These are phyloP conservation scores for Juncus inflexus DNA, from an alignment of 176 grass and related monocot species.

Conservation along the genomic window DNA sequence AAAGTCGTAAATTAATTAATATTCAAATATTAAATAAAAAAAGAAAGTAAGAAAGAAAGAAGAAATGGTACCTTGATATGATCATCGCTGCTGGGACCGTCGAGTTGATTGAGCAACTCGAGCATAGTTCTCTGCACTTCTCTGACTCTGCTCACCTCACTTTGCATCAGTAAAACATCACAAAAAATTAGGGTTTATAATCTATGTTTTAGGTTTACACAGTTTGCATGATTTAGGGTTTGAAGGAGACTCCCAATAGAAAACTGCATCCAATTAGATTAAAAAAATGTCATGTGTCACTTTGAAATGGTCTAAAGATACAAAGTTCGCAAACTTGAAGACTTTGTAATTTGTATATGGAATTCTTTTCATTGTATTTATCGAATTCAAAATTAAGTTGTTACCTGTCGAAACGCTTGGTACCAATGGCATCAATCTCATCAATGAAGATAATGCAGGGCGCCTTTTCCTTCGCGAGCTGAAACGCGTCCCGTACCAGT, in stretches of 20 bases:
- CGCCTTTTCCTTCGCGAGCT: slow-evolving; percentile 89
- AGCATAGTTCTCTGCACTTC: slow-evolving; percentile 45
- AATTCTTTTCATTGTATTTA: too few species aligned
- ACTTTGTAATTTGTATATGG: too few species aligned
- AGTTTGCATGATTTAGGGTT: too few species aligned
- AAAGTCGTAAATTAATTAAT: background rate
- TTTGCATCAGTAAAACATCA: slow-evolving; percentile 14
- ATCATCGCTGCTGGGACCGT: slow-evolving; percentile 48
- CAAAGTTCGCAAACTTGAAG: too few species aligned
- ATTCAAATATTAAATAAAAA: background rate
- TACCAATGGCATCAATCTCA: slow-evolving; percentile 94
- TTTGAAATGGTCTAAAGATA: too few species aligned
- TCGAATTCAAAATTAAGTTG: background rate
- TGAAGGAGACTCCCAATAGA: too few species aligned
- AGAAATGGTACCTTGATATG: slow-evolving; percentile 38
- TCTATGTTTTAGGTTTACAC: too few species aligned
- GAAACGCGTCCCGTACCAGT: slow-evolving; percentile 88
- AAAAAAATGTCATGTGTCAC: too few species aligned
- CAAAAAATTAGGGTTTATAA: background rate
- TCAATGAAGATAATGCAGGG: slow-evolving; percentile 93
- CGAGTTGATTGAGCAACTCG: slow-evolving; percentile 55
- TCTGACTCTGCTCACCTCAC: slow-evolving; percentile 47
- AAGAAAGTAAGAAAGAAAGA: background rate
- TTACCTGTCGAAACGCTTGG: slow-evolving; percentile 85
- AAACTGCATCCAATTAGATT: background rate